Evolutionary conservation across 805 yeast genomes (phyloP), one percentile per base, ranked within the genome.

Genomic region (Schwanniomyces vanrijiae): DNA sequence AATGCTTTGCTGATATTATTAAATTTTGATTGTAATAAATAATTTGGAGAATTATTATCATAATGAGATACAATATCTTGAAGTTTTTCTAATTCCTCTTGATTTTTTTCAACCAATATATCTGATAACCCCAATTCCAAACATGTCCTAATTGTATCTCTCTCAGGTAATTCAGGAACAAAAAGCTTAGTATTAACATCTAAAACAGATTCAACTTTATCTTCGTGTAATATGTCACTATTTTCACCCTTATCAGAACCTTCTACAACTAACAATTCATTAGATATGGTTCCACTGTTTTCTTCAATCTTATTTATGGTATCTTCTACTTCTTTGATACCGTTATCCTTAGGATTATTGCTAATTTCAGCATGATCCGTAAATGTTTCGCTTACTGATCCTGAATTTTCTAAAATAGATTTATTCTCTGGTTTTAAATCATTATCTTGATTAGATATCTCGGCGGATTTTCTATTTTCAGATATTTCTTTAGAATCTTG

Each of bases 11-110:
- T 73, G 42, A 86, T 80, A 42, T 80, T 83, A 51, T 77, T 76
- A 43, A 78, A 77, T 50, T 89, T 77, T 41, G 82, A 76, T 40
- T 82, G 75, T 31, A 88, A 70, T 50, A 89, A 70, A 59, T 81
- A 86, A 51, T 81, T 66, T 20, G 62, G 51, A 24, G 56, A 48
- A 8, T 45, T 26, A 37, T 51, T 52, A 45, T 55, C 58, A 46
- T 62, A 60, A 5, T 62, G 55, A 5, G 42, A 19, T 16, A 57
- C 55, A 21, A 62, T 54, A 2, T 43, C 41, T 22, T 53, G 48
- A 44, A 54, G 49, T 20, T 45, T 48, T 22, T 51, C 45, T 18
- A 50, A 26, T 4, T 51, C 40, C 8, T 42, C 46, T 18, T 35
- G 31, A 29, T 43, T 48, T 29, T 51, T 40, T 26, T 45, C 45